Evolutionary conservation across 1,284 basidiomycete species (phyloP).

Genomic region (Termitomyces sp.): DNA sequence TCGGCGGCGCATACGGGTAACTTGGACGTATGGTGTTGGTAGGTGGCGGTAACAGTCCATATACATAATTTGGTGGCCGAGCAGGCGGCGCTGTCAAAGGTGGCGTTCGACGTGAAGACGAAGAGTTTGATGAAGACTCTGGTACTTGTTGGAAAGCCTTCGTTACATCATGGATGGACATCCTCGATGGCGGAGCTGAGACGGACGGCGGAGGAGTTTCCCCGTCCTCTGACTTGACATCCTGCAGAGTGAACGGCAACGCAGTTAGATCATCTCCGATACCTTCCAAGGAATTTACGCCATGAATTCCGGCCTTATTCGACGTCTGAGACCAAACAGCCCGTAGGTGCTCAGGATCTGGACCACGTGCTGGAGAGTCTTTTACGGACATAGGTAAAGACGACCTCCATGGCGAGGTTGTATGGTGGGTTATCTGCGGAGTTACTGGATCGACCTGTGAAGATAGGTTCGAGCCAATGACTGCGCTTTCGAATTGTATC

Average conservation of each 20-base stretch:
- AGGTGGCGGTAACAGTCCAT: constrained; percentile 27
- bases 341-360: constrained; percentile 75
- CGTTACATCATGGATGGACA: constrained; percentile 75
- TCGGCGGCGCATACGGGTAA: constrained; percentile 61
- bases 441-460: constrained; percentile 45
- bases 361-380: constrained; percentile 58
- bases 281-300: constrained; percentile 73
- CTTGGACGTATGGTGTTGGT: constrained; percentile 44
- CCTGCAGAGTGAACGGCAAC: constrained; percentile 71
- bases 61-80: constrained; percentile 28
- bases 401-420: constrained; percentile 55
- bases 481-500: neutral
- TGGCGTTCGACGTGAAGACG: constrained; percentile 40
- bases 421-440: constrained; percentile 43
- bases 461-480: neutral
- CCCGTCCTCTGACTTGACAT: constrained; percentile 77
- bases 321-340: constrained; percentile 79
- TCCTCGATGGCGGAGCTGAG: constrained; percentile 55
- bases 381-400: constrained; percentile 53
- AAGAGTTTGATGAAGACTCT: constrained; percentile 44
- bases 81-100: constrained; percentile 41
- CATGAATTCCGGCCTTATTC: constrained; percentile 54
- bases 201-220: constrained; percentile 68
- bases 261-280: constrained; percentile 74
- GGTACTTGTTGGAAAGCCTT: constrained; percentile 81